Base-by-base conservation (phyloP, 2,329 filamentous ascomycete genomes). In the Dryadomyces quercivorus region DNA sequence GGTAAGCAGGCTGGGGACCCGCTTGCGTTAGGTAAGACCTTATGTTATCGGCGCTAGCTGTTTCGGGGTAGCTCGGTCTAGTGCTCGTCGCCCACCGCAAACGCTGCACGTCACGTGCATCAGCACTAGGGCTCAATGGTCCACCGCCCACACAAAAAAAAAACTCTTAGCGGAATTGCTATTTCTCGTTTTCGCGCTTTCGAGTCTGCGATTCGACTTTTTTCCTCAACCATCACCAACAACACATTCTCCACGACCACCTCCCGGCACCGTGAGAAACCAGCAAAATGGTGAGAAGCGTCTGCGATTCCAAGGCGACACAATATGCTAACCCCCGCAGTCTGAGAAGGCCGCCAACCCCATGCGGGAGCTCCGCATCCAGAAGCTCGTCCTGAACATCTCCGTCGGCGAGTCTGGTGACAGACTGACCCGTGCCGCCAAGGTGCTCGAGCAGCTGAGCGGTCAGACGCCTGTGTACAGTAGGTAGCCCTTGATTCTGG, bases 401-500 rank as follows among this genome's bases (percentile, higher is more conserved):
- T 96, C 88, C 67, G 93, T 98, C 69, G 93, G 93, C 79, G 93
- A 98, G 83, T 97, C 92, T 86, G 93, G 93, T 88, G 93, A 98
- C 81, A 95, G 93, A 85, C 86, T 98, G 73, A 98, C 93, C 69
- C 88, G 93, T 86, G 93, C 93, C 73, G 93, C 93, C 72, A 98
- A 98, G 85, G 93, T 98, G 84, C 84, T 98, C 68, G 93, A 98
- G 82, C 93, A 98, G 84, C 82, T 98, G 74, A 89, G 83, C 76
- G 93, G 93, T 91, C 93, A 98, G 82, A 97, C 93, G 67, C 93
- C 93, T 68, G 93, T 98, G 78, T 98, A 98, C 90, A 95, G 88
- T 92, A 56, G 20, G 55, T 56, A 40, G 7, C 31, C 2, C 9
- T 43, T 38, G n/a, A n/a, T n/a, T n/a, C n/a, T n/a, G n/a, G n/a